Evolutionary conservation across 108 stramenopile genomes (phyloP).

Genomic region (Stephanodiscus minutulus): DNA sequence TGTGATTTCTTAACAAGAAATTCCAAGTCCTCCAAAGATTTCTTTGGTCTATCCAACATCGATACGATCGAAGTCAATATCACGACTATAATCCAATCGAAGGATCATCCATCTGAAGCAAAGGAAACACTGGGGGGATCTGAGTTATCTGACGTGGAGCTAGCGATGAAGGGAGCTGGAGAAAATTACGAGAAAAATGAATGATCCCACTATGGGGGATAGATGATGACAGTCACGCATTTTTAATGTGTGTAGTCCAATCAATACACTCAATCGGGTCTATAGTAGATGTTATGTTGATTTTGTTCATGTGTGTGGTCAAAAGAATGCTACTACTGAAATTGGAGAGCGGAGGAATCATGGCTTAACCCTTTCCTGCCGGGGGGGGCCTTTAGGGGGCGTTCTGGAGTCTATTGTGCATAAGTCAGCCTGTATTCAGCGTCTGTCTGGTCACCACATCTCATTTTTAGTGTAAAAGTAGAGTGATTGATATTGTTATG

Average conservation of each 20-base stretch:
- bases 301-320: no score
- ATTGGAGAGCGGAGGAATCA: no score
- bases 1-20: conserved; percentile 7
- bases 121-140: not conserved
- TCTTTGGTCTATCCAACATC: conserved; percentile 6
- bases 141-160: not conserved
- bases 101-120: conserved; percentile 1
- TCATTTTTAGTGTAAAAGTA: no score
- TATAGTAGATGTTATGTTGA: no score
- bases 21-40: conserved; percentile 3
- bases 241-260: not conserved
- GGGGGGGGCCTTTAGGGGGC: no score
- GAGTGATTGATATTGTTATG: no score
- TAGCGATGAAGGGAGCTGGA: not conserved
- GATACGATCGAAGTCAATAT: conserved; percentile 1
- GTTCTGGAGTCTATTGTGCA: no score
- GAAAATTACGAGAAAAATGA: not conserved
- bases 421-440: no score
- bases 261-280: not conserved
- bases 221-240: not conserved
- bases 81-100: not conserved
- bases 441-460: no score
- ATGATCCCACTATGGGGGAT: no score
- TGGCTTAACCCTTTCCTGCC: no score
- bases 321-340: no score